Conservation (phyloP, 2,329 filamentous ascomycete genomes). For the Scedosporium minutisporum region DNA sequence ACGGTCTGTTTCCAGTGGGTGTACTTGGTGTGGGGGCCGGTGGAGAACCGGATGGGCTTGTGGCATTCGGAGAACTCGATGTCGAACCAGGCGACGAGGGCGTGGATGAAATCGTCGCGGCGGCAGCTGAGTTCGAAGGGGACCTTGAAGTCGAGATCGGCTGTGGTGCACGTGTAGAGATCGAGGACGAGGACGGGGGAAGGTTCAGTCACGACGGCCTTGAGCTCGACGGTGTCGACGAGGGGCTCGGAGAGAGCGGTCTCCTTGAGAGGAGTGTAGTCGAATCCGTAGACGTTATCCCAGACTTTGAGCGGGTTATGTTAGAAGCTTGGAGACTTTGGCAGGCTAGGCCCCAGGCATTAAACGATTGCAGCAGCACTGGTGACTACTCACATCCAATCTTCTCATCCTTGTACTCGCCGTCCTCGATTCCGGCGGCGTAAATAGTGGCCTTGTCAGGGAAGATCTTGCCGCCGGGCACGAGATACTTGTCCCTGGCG, state of each 20-base stretch:
- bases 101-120: slow-evolving; percentile 91
- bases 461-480: slow-evolving; percentile 85
- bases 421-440: slow-evolving; percentile 93
- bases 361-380: background rate
- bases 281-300: slow-evolving; percentile 98
- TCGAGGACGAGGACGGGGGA: slow-evolving; percentile 78
- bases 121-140: slow-evolving; percentile 68
- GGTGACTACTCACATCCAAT: slow-evolving; percentile 71
- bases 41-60: slow-evolving; percentile 95
- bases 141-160: slow-evolving; percentile 74
- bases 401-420: slow-evolving; percentile 99
- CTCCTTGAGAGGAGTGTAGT: slow-evolving; percentile 88
- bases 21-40: slow-evolving; percentile 96
- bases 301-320: slow-evolving; percentile 58
- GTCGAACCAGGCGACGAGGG: slow-evolving; percentile 96
- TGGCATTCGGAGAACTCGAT: slow-evolving; percentile 98
- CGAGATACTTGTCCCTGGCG: slow-evolving; percentile 85
- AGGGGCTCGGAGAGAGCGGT: slow-evolving; percentile 92
- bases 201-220: slow-evolving; percentile 92
- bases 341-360: too few species aligned
- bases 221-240: slow-evolving; percentile 95
- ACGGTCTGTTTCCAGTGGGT: slow-evolving; percentile 99
- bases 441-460: slow-evolving; percentile 98
- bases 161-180: slow-evolving; percentile 77
- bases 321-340: background rate